Conservation (phyloP, 2,329 filamentous ascomycete species). For the Pseudonectria buxi region DNA sequence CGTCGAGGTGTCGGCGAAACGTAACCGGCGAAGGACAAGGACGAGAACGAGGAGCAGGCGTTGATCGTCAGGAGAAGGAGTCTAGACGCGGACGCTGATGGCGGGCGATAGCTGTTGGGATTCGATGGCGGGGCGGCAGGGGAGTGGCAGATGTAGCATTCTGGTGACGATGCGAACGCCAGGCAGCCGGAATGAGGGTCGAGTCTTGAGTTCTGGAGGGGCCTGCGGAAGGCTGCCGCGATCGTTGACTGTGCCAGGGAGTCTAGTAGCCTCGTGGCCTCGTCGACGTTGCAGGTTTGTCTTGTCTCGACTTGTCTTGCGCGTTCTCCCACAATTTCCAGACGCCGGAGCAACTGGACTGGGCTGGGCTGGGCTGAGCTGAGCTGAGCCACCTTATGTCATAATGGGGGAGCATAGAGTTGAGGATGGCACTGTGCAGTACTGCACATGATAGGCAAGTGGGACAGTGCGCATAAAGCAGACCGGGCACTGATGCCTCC, state of each 20-base stretch:
- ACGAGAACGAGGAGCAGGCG: not conserved
- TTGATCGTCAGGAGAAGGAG: conserved; percentile 3
- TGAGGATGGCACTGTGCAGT: conserved; percentile 13
- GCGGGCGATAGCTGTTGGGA: conserved; percentile 19
- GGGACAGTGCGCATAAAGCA: too few species aligned
- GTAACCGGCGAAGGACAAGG: not conserved
- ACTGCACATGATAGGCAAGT: too few species aligned
- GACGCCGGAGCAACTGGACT: conserved; percentile 9
- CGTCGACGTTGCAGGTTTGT: conserved; percentile 16
- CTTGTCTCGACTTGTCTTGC: conserved; percentile 13
- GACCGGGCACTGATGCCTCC: too few species aligned
- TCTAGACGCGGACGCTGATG: conserved; percentile 14
- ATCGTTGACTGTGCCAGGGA: too few species aligned
- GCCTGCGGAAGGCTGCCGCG: too few species aligned
- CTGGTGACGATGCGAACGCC: conserved; percentile 5
- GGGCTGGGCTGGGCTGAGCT: too few species aligned
- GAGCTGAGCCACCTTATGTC: conserved; percentile 27
- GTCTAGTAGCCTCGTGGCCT: conserved; percentile 23
- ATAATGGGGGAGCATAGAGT: conserved; percentile 14
- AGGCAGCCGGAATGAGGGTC: conserved; percentile 5
- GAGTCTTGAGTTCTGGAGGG: conserved; percentile 9
- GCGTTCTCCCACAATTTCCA: conserved; percentile 26
- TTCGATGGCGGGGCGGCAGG: conserved; percentile 13
- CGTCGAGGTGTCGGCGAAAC: too few species aligned
- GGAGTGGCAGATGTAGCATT: conserved; percentile 11